Conservation (phyloP, 116 monocot genomes). For the Cymodocea nodosa region DNA sequence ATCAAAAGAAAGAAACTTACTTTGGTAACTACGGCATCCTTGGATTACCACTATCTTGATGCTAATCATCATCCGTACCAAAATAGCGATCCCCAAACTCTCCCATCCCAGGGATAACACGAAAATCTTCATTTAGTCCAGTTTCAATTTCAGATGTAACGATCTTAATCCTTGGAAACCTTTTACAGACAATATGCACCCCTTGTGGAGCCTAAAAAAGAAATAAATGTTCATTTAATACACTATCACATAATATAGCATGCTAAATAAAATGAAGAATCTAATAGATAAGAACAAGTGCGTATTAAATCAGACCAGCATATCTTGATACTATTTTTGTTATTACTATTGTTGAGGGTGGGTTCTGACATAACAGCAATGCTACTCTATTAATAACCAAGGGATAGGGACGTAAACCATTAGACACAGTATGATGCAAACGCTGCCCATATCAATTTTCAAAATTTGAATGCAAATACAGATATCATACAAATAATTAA, state of each 20-base stretch:
- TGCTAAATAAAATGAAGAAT: neutral
- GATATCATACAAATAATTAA: too few relatives aligned
- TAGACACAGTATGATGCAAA: too few relatives aligned
- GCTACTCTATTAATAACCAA: too few relatives aligned
- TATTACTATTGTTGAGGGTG: too few relatives aligned
- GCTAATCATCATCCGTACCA: constrained; percentile 50
- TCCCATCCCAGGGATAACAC: constrained; percentile 88
- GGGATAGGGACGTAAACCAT: too few relatives aligned
- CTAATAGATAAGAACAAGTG: neutral
- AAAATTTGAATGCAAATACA: too few relatives aligned
- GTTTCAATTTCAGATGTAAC: constrained; percentile 87
- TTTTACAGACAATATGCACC: constrained; percentile 67
- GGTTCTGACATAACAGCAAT: too few relatives aligned
- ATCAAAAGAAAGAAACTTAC: neutral
- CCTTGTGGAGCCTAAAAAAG: constrained; percentile 75
- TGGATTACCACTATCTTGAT: neutral
- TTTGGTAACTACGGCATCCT: neutral
- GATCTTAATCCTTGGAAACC: constrained; percentile 73
- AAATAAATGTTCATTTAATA: neutral
- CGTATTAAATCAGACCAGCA: neutral
- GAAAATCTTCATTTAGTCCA: constrained; percentile 72
- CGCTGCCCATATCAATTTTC: too few relatives aligned
- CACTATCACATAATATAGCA: neutral
- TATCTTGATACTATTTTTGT: neutral
- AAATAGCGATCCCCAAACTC: constrained; percentile 94